A percentile compares a stretch with the other conserved stretches of the same genome.
Evolutionary conservation across 305 asterid species (phyloP).

Genomic region (Fraxinus greggii): DNA sequence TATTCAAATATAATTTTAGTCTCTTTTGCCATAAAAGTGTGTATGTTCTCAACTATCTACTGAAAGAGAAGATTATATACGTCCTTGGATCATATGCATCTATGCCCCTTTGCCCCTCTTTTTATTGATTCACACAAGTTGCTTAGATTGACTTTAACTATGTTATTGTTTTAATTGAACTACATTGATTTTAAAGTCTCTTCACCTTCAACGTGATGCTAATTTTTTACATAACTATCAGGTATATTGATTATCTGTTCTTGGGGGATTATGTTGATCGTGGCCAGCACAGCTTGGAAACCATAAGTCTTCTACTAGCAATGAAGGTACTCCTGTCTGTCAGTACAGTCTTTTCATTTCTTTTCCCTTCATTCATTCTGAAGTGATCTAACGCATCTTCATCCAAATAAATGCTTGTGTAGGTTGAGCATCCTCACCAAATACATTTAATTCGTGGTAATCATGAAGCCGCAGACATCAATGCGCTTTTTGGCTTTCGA

Average conservation of each 20-base stretch:
- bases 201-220: slow-evolving; percentile 11
- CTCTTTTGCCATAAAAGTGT: not conserved
- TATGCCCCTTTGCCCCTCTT: not conserved
- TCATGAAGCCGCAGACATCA: slow-evolving; percentile 99
- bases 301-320: slow-evolving; percentile 90
- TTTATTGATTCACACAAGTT: not conserved
- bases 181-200: slow-evolving; percentile 26
- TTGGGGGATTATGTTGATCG: slow-evolving; percentile 98
- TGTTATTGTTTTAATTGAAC: not conserved
- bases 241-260: slow-evolving; percentile 94
- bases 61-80: not conserved
- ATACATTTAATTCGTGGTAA: slow-evolving; percentile 95
- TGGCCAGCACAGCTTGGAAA: slow-evolving; percentile 97
- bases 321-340: slow-evolving; percentile 56
- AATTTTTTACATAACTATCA: slow-evolving; percentile 38
- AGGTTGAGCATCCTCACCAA: slow-evolving; percentile 92
- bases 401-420: slow-evolving; percentile 27
- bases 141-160: not conserved
- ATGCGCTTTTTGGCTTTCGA: slow-evolving; percentile 97
- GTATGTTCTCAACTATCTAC: not conserved
- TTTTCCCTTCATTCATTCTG: not conserved
- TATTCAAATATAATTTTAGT: not conserved
- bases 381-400: slow-evolving; percentile 6
- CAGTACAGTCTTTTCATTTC: not conserved
- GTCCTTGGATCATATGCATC: not conserved